Percentiles rank a stretch among this genome's conserved stretches.
Conservation (phyloP, 2,329 filamentous ascomycete species). For the Colletotrichum incanum region DNA sequence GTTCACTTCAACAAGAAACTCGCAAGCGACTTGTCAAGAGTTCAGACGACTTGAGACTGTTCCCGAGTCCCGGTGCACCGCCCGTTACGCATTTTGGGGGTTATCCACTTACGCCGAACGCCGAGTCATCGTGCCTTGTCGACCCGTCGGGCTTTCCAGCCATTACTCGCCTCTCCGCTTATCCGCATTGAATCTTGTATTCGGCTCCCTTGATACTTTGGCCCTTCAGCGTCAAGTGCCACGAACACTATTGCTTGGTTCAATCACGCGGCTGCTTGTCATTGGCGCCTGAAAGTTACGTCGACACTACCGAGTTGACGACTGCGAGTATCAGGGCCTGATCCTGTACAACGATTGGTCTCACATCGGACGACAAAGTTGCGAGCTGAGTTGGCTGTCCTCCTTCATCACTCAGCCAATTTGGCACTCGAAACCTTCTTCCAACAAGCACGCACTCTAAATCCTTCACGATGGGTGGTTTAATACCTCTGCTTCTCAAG, state of each 20-base stretch:
- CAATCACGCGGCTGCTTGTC: constrained; percentile 7
- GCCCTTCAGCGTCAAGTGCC: not conserved
- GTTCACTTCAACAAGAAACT: constrained; percentile 13
- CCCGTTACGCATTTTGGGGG: constrained; percentile 30
- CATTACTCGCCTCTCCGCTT: not conserved
- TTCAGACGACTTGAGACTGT: constrained; percentile 43
- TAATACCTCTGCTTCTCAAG: constrained; percentile 53
- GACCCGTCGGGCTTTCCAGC: constrained; percentile 15
- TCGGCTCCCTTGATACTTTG: constrained; percentile 1
- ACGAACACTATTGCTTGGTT: constrained; percentile 16
- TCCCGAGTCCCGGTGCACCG: constrained; percentile 36
- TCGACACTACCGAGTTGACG: constrained; percentile 14
- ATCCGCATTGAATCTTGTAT: not conserved
- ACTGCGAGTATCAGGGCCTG: not conserved
- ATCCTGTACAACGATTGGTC: constrained; percentile 23
- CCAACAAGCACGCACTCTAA: constrained; percentile 16
- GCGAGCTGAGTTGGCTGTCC: constrained; percentile 22
- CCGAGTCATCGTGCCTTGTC: constrained; percentile 14
- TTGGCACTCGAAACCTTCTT: not conserved
- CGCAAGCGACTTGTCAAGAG: constrained; percentile 9
- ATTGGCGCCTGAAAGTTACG: constrained; percentile 14
- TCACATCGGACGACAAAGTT: constrained; percentile 40
- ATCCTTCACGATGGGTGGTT: constrained; percentile 48
- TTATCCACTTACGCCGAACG: constrained; percentile 26
- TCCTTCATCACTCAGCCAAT: constrained; percentile 16